These are phyloP conservation scores for Epichloe scottii DNA, from an alignment of 2,329 filamentous ascomycete species.

Conservation along the genomic window DNA sequence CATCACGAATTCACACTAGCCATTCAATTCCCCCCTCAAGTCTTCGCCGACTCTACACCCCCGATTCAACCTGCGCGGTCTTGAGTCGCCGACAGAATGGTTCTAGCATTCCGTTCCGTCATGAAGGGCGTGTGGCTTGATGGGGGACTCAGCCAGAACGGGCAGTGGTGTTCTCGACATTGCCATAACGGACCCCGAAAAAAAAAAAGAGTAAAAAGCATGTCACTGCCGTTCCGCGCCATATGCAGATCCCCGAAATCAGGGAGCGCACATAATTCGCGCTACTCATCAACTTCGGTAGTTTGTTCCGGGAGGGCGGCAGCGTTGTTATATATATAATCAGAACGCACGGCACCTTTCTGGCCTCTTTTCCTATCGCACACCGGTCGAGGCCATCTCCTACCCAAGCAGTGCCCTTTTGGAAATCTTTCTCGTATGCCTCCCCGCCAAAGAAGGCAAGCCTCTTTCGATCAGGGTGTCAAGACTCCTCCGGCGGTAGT, in stretches of 20 bases:
- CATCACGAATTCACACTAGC: background rate
- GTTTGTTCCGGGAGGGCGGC: background rate
- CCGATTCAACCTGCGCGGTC: too few species aligned
- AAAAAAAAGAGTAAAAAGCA: too few species aligned
- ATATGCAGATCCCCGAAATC: background rate
- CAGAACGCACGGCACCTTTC: background rate
- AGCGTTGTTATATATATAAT: background rate
- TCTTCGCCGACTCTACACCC: background rate
- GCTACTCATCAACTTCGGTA: background rate
- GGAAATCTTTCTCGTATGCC: too few species aligned
- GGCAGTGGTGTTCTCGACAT: too few species aligned
- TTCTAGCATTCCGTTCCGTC: background rate
- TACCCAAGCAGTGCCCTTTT: too few species aligned
- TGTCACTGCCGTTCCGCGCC: background rate
- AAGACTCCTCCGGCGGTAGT: too few species aligned
- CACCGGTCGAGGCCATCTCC: background rate
- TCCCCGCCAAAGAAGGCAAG: too few species aligned
- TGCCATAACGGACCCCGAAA: background rate
- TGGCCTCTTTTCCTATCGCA: background rate
- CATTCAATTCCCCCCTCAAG: background rate
- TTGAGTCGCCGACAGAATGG: background rate
- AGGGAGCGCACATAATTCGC: background rate
- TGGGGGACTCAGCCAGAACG: too few species aligned
- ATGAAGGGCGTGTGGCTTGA: too few species aligned
- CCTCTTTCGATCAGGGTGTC: background rate